Percentiles rank a stretch among this genome's conserved stretches.
phyloP scores from a whole-genome alignment of 805 yeast genomes.

The Lachancea kluyveri region DNA sequence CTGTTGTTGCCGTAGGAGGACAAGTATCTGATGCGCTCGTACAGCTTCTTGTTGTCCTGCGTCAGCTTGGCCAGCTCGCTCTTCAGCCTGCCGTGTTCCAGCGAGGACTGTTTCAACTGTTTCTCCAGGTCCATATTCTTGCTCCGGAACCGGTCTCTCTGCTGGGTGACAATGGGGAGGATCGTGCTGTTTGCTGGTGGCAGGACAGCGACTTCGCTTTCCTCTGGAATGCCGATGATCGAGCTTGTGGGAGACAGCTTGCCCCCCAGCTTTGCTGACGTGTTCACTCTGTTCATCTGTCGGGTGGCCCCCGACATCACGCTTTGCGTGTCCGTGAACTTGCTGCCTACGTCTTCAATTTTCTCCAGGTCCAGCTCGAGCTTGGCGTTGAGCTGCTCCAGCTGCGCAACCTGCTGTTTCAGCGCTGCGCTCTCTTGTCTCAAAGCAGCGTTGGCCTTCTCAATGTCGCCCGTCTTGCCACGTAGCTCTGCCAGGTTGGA shows the following conservation, averaged over 20 bases:
- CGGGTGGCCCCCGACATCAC: conserved; percentile 55
- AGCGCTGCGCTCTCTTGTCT: conserved; percentile 32
- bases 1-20: conserved; percentile 39
- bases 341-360: conserved; percentile 40
- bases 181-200: conserved; percentile 41
- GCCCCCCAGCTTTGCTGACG: conserved; percentile 27
- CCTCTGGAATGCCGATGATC: conserved; percentile 41
- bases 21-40: conserved; percentile 68
- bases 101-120: conserved; percentile 56
- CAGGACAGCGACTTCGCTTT: conserved; percentile 16
- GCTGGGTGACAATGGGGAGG: conserved; percentile 85
- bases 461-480: conserved; percentile 46
- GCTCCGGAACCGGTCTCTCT: conserved; percentile 87
- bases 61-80: conserved; percentile 59
- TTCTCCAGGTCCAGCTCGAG: conserved; percentile 70
- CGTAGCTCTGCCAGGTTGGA: conserved; percentile 63
- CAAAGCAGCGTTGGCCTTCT: conserved; percentile 35
- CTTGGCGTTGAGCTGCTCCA: conserved; percentile 46
- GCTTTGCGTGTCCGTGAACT: conserved; percentile 48
- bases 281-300: conserved; percentile 29
- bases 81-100: conserved; percentile 51
- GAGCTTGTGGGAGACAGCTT: conserved; percentile 48
- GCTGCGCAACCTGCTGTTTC: conserved; percentile 34
- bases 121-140: conserved; percentile 80
- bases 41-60: conserved; percentile 69